Evolutionary conservation across 2,329 filamentous ascomycete genomes (phyloP).

Genomic region (Sarocladium strictum): DNA sequence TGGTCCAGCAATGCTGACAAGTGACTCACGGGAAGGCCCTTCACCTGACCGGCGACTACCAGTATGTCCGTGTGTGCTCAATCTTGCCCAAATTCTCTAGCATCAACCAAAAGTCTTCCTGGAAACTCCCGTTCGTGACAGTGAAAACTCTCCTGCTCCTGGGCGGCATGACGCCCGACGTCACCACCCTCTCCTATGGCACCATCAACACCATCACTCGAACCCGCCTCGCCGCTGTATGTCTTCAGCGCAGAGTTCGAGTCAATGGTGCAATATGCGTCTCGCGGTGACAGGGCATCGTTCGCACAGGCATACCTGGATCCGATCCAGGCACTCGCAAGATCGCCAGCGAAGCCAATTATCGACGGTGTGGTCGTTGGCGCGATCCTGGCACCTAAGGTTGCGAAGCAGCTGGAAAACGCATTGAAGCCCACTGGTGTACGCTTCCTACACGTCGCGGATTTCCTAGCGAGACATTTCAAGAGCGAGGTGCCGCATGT

Average conservation of each 20-base stretch:
- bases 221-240: conserved; percentile 9
- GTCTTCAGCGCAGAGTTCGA: conserved; percentile 13
- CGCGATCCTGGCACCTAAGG: conserved; percentile 13
- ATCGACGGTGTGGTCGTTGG: conserved; percentile 12
- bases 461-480: conserved; percentile 9
- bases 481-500: conserved; percentile 8
- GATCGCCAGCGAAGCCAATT: background rate
- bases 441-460: conserved; percentile 10
- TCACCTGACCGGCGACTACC: too few species aligned
- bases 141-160: conserved; percentile 12
- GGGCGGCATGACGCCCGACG: conserved; percentile 13
- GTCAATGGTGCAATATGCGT: conserved; percentile 9
- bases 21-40: too few species aligned
- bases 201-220: conserved; percentile 11
- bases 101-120: background rate
- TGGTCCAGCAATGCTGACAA: too few species aligned
- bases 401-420: background rate
- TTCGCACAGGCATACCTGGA: conserved; percentile 10
- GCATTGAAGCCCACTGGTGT: conserved; percentile 1
- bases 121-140: background rate
- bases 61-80: too few species aligned
- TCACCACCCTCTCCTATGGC: conserved; percentile 12
- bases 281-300: conserved; percentile 5
- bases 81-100: too few species aligned
- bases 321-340: background rate